Evolutionary conservation across 371 early-diverging fungal species (phyloP).

Genomic region (Mortierella sp.): DNA sequence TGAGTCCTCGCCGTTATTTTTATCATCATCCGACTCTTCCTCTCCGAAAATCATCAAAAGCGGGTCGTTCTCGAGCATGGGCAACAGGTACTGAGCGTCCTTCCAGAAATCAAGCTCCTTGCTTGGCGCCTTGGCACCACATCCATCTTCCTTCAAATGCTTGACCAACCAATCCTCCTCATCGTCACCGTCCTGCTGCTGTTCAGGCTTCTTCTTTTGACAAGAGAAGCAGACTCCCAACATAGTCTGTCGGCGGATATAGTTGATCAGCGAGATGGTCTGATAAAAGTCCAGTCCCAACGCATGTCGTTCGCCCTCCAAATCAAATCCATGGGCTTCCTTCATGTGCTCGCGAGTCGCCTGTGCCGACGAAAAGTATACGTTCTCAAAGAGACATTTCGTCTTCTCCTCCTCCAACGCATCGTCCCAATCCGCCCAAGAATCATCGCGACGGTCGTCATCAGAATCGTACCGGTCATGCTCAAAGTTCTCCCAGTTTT

Average conservation of each 20-base stretch:
- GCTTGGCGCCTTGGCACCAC: slow-evolving; percentile 58
- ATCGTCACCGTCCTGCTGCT: slow-evolving; percentile 58
- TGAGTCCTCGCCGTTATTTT: slow-evolving; percentile 25
- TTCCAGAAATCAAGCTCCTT: slow-evolving; percentile 78
- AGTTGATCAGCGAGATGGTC: slow-evolving; percentile 89
- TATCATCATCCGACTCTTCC: slow-evolving; percentile 63
- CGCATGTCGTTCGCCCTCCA: slow-evolving; percentile 67
- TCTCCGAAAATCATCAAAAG: slow-evolving; percentile 85
- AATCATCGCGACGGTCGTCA: slow-evolving; percentile 71
- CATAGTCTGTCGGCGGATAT: slow-evolving; percentile 83
- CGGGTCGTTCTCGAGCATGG: slow-evolving; percentile 91
- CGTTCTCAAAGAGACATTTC: slow-evolving; percentile 83
- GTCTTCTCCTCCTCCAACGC: slow-evolving; percentile 72
- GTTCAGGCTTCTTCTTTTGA: slow-evolving; percentile 62
- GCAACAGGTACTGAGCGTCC: slow-evolving; percentile 84
- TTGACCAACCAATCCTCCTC: slow-evolving; percentile 65
- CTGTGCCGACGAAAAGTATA: slow-evolving; percentile 72
- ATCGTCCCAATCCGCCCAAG: slow-evolving; percentile 91
- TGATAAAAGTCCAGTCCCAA: slow-evolving; percentile 86
- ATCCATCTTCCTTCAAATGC: slow-evolving; percentile 46
- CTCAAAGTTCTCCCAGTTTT: slow-evolving; percentile 92
- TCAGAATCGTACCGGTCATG: slow-evolving; percentile 85
- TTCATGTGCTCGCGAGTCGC: slow-evolving; percentile 83
- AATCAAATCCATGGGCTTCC: slow-evolving; percentile 80
- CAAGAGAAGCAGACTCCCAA: slow-evolving; percentile 83